Percentiles rank a stretch among this genome's conserved stretches.
Conservation (phyloP, 495 filamentous ascomycete genomes). For the Parathielavia appendiculata region DNA sequence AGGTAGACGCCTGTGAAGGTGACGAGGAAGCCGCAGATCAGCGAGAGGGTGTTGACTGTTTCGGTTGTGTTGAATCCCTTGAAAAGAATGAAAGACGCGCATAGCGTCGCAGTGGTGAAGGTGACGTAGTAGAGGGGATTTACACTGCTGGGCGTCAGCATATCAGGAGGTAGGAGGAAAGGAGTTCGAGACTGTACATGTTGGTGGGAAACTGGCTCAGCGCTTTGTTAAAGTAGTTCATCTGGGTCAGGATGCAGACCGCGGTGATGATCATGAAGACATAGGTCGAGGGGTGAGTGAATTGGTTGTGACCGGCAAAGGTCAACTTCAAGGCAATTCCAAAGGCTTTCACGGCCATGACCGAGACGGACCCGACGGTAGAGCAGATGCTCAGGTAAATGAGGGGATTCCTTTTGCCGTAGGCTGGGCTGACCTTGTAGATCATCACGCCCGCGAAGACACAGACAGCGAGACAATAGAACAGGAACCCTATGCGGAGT, state of each 20-base stretch:
- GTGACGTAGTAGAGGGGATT: constrained; percentile 99
- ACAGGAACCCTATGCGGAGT: constrained; percentile 64
- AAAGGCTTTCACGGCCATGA: constrained; percentile 98
- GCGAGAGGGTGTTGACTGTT: constrained; percentile 81
- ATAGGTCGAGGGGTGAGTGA: constrained; percentile 87
- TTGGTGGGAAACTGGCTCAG: constrained; percentile 94
- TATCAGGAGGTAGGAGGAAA: constrained; percentile 19
- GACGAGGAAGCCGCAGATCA: constrained; percentile 89
- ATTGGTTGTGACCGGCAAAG: constrained; percentile 86
- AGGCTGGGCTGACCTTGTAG: constrained; percentile 79
- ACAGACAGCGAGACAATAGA: constrained; percentile 72
- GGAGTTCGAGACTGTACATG: constrained; percentile 53
- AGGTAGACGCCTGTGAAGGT: constrained; percentile 98
- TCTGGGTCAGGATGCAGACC: constrained; percentile 94
- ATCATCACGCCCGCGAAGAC: constrained; percentile 88
- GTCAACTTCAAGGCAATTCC: constrained; percentile 95
- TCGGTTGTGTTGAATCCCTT: constrained; percentile 95
- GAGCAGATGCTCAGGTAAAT: constrained; percentile 97
- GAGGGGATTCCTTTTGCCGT: constrained; percentile 91
- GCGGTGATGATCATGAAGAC: constrained; percentile 89
- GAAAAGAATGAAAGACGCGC: constrained; percentile 96
- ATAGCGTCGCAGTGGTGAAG: constrained; percentile 94
- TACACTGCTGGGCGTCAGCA: constrained; percentile 58
- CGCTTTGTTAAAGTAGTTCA: constrained; percentile 99
- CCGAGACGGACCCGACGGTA: constrained; percentile 90